Conservation (phyloP, 2,329 filamentous ascomycete genomes). For the Dactylella cylindrospora region DNA sequence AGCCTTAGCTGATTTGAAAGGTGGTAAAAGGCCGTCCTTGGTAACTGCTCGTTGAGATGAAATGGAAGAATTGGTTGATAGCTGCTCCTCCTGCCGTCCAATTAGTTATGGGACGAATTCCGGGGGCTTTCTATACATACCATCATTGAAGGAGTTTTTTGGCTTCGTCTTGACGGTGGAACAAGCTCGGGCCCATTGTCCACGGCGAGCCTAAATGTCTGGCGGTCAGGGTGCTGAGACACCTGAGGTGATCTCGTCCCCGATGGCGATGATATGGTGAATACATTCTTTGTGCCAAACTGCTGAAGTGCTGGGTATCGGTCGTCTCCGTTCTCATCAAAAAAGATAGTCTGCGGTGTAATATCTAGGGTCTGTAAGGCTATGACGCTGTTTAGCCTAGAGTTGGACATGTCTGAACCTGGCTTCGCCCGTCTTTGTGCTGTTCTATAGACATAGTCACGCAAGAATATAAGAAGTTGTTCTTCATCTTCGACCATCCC, state of each 20-base stretch:
- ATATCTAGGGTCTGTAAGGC: constrained; percentile 73
- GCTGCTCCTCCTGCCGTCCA: constrained; percentile 27
- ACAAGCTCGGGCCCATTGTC: constrained; percentile 5
- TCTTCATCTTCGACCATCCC: constrained; percentile 83
- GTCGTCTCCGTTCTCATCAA: constrained; percentile 71
- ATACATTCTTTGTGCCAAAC: constrained; percentile 25
- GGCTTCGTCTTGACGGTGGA: constrained; percentile 11
- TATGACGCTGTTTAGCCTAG: constrained; percentile 69
- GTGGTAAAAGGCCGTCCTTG: constrained; percentile 37
- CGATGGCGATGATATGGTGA: constrained; percentile 18
- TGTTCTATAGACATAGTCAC: constrained; percentile 88
- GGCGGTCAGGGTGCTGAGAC: constrained; percentile 16
- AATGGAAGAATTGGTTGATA: constrained; percentile 23
- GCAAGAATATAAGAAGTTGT: constrained; percentile 78
- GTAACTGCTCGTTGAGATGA: constrained; percentile 35
- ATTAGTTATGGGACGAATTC: too few species aligned
- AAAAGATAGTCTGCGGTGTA: constrained; percentile 85
- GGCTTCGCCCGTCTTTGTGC: constrained; percentile 65
- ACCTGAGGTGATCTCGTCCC: constrained; percentile 21
- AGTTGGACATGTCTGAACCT: constrained; percentile 53
- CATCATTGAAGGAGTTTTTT: constrained; percentile 29
- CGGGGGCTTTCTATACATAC: too few species aligned
- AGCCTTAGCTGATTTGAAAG: constrained; percentile 33
- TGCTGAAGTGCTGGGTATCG: constrained; percentile 49
- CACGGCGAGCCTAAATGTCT: constrained; percentile 5